These are phyloP conservation scores for Tulasnella calospora DNA, from an alignment of 768 basidiomycete genomes.

Conservation along the genomic window DNA sequence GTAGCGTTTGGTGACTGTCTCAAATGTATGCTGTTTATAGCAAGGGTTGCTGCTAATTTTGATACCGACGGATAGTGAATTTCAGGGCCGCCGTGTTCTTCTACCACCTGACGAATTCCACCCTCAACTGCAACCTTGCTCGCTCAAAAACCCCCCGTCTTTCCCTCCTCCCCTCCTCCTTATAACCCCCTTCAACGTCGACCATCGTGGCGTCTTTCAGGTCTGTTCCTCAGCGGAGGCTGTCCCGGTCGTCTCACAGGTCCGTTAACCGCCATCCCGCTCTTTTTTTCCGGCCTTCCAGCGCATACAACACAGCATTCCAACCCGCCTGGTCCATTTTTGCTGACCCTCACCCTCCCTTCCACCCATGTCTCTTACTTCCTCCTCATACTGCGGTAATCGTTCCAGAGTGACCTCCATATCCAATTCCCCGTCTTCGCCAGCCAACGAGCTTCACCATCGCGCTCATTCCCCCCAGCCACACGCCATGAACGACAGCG, in stretches of 20 bases:
- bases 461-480: constrained; percentile 11
- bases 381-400: neutral
- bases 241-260: constrained; percentile 18
- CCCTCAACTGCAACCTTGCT: neutral
- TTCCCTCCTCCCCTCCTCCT: neutral
- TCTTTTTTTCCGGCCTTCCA: neutral
- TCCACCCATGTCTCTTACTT: neutral
- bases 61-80: neutral
- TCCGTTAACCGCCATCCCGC: constrained; percentile 4
- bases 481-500: neutral
- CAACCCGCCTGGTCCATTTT: neutral
- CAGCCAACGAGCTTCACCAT: constrained; percentile 9
- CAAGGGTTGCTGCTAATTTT: neutral
- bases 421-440: constrained; percentile 3
- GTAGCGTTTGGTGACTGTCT: neutral
- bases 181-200: neutral
- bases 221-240: constrained; percentile 18
- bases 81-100: constrained; percentile 2
- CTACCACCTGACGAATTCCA: neutral
- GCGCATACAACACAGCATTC: neutral
- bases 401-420: constrained; percentile 10
- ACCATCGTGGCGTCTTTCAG: constrained; percentile 19
- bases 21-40: neutral
- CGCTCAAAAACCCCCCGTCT: neutral
- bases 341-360: neutral